Conservation (phyloP, 2,329 filamentous ascomycete genomes). For the Penicillium sp. region DNA sequence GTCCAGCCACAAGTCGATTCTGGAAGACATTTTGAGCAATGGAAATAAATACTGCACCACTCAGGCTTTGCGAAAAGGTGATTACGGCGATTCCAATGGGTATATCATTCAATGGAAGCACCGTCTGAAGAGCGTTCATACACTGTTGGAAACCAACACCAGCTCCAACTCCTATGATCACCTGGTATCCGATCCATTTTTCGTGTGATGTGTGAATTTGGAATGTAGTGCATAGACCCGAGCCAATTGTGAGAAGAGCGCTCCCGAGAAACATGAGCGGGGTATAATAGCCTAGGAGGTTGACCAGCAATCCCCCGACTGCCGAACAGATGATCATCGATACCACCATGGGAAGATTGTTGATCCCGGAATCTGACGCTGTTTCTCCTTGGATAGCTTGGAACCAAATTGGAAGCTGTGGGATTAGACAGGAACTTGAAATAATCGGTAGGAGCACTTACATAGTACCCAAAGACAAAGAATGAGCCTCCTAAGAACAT, state of each 20-base stretch:
- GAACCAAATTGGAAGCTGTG: conserved; percentile 50
- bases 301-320: conserved; percentile 35
- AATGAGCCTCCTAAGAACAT: conserved; percentile 51
- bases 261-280: conserved; percentile 42
- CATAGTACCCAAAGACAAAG: conserved; percentile 52
- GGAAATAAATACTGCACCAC: conserved; percentile 42
- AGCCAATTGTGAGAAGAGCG: conserved; percentile 37
- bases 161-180: conserved; percentile 40
- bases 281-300: conserved; percentile 44
- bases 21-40: conserved; percentile 45
- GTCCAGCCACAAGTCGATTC: conserved; percentile 35
- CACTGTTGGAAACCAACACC: conserved; percentile 43
- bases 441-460: conserved; percentile 13
- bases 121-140: conserved; percentile 41
- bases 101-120: conserved; percentile 37
- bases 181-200: conserved; percentile 45
- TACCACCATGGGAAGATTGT: conserved; percentile 42
- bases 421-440: neutral
- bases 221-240: conserved; percentile 42
- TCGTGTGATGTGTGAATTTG: conserved; percentile 29
- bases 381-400: conserved; percentile 42
- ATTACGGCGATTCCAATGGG: conserved; percentile 41
- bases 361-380: conserved; percentile 42
- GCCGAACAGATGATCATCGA: conserved; percentile 37
- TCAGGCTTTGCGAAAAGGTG: conserved; percentile 44